Base-by-base conservation (phyloP, 139 green algal genomes). In the Tetradesmus lagerheimii region DNA sequence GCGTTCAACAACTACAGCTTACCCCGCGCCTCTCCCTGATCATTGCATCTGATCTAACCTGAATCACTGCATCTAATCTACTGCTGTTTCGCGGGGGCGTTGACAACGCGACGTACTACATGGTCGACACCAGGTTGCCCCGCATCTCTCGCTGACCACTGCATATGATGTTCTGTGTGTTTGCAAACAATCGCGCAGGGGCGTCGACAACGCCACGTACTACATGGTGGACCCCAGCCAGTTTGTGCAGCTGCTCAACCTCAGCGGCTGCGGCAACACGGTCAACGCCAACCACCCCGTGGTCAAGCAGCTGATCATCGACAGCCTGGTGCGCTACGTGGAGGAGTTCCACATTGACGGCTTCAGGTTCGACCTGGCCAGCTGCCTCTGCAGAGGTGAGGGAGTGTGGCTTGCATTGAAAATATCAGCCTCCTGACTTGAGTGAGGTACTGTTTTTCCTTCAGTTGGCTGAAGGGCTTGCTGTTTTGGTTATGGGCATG, bases 361-460 rank as follows among this genome's bases (percentile, higher is more conserved):
- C 15, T 99, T 99, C 92, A 90, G 97, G 31, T 99, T 99, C 87
- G 98, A 99, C 92, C 96, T 99, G 45, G 97, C 98, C 0, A 96
- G 92, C 45, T 95, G 92, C 79, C 93, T 99, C 75, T 99, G 96
- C 89, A 91, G 97, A 47, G 96, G 97, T 95, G 76, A n/a, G n/a
- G n/a, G n/a, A n/a, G n/a, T n/a, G n/a, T n/a, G n/a, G n/a, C n/a
- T n/a, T n/a, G n/a, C n/a, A n/a, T n/a, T n/a, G n/a, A n/a, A n/a
- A n/a, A n/a, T n/a, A n/a, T n/a, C n/a, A n/a, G n/a, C n/a, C n/a
- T n/a, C n/a, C n/a, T n/a, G n/a, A n/a, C n/a, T n/a, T n/a, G n/a
- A n/a, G n/a, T n/a, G n/a, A n/a, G n/a, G n/a, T n/a, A n/a, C n/a
- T n/a, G n/a, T n/a, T n/a, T n/a, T n/a, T n/a, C n/a, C n/a, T n/a